phyloP scores from a whole-genome alignment of 352 stramenopile genomes.

The Pythium phragmitis region DNA sequence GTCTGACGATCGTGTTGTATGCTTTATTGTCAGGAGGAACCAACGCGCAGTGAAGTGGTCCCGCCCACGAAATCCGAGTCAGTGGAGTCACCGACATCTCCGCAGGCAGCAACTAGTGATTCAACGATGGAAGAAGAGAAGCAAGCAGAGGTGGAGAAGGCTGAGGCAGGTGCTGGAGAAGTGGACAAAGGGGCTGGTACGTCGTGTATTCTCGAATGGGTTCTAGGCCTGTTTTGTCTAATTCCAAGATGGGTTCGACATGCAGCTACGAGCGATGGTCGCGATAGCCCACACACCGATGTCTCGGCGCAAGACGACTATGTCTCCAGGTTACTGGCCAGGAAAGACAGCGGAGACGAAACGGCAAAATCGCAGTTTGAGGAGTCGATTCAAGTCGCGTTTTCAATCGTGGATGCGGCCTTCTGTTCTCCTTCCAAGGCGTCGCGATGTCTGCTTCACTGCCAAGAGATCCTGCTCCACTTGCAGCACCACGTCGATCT shows the following conservation, averaged over 20 bases:
- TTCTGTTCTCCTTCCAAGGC: conserved; percentile 32
- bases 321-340: conserved; percentile 19
- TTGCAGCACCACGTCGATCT: conserved; percentile 33
- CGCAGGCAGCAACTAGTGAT: background rate
- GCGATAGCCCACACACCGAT: background rate
- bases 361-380: conserved; percentile 16
- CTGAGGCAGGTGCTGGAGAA: background rate
- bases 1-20: background rate
- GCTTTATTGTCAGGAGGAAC: conserved; percentile 15
- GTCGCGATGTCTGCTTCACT: conserved; percentile 28
- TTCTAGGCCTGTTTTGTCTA: background rate
- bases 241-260: no score
- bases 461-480: conserved; percentile 29
- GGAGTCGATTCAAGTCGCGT: conserved; percentile 24
- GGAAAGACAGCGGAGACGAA: conserved; percentile 16
- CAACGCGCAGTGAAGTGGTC: background rate
- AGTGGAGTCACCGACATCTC: background rate
- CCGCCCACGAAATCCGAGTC: background rate
- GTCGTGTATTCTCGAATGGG: background rate
- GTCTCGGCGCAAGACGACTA: conserved; percentile 11
- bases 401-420: conserved; percentile 31
- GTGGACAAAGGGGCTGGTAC: background rate
- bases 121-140: conserved; percentile 4
- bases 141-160: background rate
- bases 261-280: background rate